Percentiles rank a stretch among this genome's conserved stretches.
Evolutionary conservation across 169 alveolate species (phyloP).

Genomic region (Eimeria falciformis): DNA sequence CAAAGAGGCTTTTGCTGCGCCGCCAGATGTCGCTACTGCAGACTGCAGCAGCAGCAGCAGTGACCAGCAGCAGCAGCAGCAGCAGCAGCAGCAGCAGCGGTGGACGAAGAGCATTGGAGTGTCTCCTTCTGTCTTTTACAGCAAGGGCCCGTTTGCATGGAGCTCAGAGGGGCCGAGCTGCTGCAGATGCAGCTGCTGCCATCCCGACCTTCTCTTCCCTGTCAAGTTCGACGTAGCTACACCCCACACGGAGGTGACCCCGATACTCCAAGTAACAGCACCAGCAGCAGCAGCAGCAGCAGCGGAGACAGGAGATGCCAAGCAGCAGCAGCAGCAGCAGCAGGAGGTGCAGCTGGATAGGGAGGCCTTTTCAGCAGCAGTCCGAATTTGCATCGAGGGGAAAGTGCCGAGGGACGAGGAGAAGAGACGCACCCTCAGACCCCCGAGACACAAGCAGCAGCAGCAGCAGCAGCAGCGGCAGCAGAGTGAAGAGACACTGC

Average conservation of each 20-base stretch:
- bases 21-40: constrained; percentile 68
- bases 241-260: neutral
- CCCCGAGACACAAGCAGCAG: neutral
- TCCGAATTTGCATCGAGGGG: constrained; percentile 8
- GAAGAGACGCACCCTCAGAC: neutral
- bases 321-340: neutral
- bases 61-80: neutral
- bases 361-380: neutral
- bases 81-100: neutral
- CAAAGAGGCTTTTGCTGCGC: constrained; percentile 73
- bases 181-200: neutral
- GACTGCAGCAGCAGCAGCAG: constrained; percentile 66
- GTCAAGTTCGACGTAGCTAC: neutral
- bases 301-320: neutral
- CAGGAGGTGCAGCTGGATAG: constrained; percentile 10
- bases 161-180: neutral
- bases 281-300: constrained; percentile 36
- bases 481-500: neutral
- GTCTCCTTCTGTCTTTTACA: neutral
- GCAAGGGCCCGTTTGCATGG: neutral
- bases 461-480: constrained; percentile 42
- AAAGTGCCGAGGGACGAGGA: neutral
- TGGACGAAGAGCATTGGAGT: neutral
- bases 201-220: neutral
- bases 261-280: neutral